phyloP scores from a whole-genome alignment of 2,329 filamentous ascomycete genomes.

The Hypoxylon sp. region DNA sequence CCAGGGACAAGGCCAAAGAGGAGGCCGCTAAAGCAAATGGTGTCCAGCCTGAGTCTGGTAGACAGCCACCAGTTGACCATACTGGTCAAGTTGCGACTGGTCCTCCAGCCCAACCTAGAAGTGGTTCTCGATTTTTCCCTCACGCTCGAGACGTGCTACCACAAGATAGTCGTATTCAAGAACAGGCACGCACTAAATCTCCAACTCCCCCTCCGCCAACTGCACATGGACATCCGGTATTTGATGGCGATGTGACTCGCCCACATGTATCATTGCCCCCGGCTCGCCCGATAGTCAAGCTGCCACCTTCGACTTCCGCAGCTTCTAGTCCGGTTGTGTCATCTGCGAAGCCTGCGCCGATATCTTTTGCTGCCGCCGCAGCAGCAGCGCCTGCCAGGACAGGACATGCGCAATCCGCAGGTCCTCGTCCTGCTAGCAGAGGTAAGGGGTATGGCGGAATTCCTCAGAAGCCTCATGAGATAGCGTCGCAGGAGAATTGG shows the following conservation, averaged over 20 bases:
- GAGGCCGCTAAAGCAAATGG: constrained; percentile 25
- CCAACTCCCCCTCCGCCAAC: constrained; percentile 80
- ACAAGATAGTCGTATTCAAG: constrained; percentile 55
- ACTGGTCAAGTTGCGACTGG: constrained; percentile 40
- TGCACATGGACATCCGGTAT: constrained; percentile 77
- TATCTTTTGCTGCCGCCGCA: constrained; percentile 59
- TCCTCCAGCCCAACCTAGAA: constrained; percentile 58
- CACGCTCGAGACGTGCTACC: constrained; percentile 61
- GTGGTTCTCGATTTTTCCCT: constrained; percentile 74
- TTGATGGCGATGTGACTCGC: constrained; percentile 73
- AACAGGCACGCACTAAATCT: constrained; percentile 64
- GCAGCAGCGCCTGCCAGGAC: constrained; percentile 50
- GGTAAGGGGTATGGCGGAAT: constrained; percentile 46
- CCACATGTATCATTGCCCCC: constrained; percentile 79
- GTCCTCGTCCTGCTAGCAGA: constrained; percentile 45
- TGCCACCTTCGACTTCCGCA: constrained; percentile 75
- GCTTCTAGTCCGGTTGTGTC: constrained; percentile 54
- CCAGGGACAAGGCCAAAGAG: constrained; percentile 17
- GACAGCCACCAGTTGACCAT: constrained; percentile 32
- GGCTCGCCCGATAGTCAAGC: constrained; percentile 81
- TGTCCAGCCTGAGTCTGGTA: constrained; percentile 36
- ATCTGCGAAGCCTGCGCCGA: constrained; percentile 56
- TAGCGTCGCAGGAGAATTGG: constrained; percentile 67
- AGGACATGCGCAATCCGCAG: constrained; percentile 25
- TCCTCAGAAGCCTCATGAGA: constrained; percentile 50